Conservation (phyloP, 305 asterid species). For the Striga hermonthica region DNA sequence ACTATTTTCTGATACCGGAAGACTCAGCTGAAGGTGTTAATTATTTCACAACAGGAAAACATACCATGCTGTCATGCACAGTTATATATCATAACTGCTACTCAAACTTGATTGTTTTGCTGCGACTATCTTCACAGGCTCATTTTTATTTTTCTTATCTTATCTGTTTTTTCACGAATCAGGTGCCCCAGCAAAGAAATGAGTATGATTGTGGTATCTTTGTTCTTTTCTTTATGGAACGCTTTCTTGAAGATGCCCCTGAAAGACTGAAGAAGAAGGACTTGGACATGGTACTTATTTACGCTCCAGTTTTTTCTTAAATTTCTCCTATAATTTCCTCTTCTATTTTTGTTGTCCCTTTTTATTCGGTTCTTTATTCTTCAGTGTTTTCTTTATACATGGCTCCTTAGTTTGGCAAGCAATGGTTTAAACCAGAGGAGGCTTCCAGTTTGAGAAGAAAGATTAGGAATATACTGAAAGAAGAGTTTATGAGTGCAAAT, state of each 20-base stretch:
- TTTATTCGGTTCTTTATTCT: slow-evolving; percentile 13
- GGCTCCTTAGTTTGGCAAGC: slow-evolving; percentile 65
- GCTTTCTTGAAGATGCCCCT: slow-evolving; percentile 68
- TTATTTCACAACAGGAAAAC: slow-evolving; percentile 7
- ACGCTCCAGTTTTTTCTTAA: neutral
- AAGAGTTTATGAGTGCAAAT: slow-evolving; percentile 49
- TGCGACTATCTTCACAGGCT: slow-evolving; percentile 11
- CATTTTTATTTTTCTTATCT: neutral
- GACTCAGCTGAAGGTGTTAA: no score
- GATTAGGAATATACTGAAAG: slow-evolving; percentile 42
- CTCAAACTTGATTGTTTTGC: slow-evolving; percentile 15
- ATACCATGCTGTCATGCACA: neutral
- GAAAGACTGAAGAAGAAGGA: slow-evolving; percentile 57
- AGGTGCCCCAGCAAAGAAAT: slow-evolving; percentile 90
- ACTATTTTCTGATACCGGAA: no score
- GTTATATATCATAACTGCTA: neutral
- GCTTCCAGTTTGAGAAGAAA: slow-evolving; percentile 72
- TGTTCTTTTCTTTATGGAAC: slow-evolving; percentile 82
- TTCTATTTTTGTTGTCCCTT: neutral
- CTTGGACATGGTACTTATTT: slow-evolving; percentile 50
- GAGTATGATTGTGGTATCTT: slow-evolving; percentile 87
- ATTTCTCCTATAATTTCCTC: neutral
- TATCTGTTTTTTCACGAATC: slow-evolving; percentile 26
- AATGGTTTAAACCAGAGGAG: slow-evolving; percentile 76
- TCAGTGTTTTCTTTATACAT: slow-evolving; percentile 22